Conservation (phyloP, 345 rosid species). For the Sisymbrium altissimum region DNA sequence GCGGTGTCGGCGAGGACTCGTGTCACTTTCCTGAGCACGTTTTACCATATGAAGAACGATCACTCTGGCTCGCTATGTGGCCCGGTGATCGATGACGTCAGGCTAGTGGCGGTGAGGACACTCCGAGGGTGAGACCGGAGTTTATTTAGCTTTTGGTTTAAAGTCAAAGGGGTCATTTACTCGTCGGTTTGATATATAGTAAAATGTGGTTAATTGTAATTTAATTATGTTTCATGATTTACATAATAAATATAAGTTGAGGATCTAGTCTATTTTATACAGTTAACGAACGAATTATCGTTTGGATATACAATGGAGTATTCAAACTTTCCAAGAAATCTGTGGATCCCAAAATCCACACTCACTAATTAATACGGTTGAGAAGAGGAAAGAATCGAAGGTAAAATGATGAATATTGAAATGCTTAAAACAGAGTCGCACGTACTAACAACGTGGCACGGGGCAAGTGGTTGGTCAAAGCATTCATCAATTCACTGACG, state of each 20-base stretch:
- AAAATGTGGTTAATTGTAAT: neutral
- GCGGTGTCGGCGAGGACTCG: conserved; percentile 51
- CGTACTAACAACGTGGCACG: neutral
- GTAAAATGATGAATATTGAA: too few relatives aligned
- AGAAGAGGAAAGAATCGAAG: too few relatives aligned
- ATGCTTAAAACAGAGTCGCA: too few relatives aligned
- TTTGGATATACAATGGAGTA: neutral
- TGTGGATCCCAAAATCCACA: too few relatives aligned
- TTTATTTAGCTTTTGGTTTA: neutral
- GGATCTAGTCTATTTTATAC: neutral
- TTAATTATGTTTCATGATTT: neutral
- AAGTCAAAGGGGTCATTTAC: neutral
- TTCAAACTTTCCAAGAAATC: too few relatives aligned
- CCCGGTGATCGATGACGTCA: conserved; percentile 69
- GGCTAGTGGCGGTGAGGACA: conserved; percentile 40
- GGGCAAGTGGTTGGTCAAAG: neutral
- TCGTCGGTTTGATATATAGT: neutral
- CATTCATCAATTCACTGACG: neutral
- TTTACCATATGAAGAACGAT: conserved; percentile 56
- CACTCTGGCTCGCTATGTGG: conserved; percentile 76
- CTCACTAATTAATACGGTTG: too few relatives aligned
- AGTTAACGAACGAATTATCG: neutral
- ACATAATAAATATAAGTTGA: neutral
- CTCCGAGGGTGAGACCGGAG: conserved; percentile 12
- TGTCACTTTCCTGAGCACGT: conserved; percentile 62